Evolutionary conservation across 306 rosid species (phyloP).

Genomic region (Ochetophila trinervis): DNA sequence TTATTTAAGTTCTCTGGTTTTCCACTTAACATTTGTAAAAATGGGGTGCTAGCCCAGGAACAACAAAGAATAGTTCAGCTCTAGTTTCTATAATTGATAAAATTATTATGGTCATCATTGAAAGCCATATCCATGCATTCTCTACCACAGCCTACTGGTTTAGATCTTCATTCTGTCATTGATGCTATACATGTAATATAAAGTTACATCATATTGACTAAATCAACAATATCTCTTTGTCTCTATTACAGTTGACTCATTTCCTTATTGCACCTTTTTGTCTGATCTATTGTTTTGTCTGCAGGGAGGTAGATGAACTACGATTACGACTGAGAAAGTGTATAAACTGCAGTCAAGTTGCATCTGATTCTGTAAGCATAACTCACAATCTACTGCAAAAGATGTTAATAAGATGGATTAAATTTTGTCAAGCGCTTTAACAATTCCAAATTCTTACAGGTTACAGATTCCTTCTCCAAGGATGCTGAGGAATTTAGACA

Average conservation of each 20-base stretch:
- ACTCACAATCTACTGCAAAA: constrained; percentile 19
- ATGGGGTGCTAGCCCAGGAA: not conserved
- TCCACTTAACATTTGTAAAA: too few relatives aligned
- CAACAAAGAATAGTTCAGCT: constrained; percentile 2
- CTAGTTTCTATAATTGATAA: constrained; percentile 7
- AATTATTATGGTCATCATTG: not conserved
- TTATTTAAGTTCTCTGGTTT: not conserved
- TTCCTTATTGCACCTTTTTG: constrained; percentile 12
- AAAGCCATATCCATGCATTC: not conserved
- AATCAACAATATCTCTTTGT: not conserved
- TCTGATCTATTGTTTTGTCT: constrained; percentile 22
- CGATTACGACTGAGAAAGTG: constrained; percentile 46
- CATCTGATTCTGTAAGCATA: constrained; percentile 51
- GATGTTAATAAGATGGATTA: constrained; percentile 15
- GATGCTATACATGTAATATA: constrained; percentile 7
- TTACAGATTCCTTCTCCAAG: constrained; percentile 42
- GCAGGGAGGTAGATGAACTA: constrained; percentile 62
- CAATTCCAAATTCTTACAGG: constrained; percentile 32
- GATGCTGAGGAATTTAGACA: constrained; percentile 38
- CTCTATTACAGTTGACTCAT: constrained; percentile 6
- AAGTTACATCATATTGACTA: not conserved
- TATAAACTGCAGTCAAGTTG: constrained; percentile 44
- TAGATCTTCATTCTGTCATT: constrained; percentile 6
- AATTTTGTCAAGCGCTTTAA: constrained; percentile 23
- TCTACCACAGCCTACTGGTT: constrained; percentile 13